Percentiles rank a stretch among this genome's conserved stretches.
Evolutionary conservation across 2,329 filamentous ascomycete species (phyloP).

Genomic region (Ceratocystiopsis sp.): DNA sequence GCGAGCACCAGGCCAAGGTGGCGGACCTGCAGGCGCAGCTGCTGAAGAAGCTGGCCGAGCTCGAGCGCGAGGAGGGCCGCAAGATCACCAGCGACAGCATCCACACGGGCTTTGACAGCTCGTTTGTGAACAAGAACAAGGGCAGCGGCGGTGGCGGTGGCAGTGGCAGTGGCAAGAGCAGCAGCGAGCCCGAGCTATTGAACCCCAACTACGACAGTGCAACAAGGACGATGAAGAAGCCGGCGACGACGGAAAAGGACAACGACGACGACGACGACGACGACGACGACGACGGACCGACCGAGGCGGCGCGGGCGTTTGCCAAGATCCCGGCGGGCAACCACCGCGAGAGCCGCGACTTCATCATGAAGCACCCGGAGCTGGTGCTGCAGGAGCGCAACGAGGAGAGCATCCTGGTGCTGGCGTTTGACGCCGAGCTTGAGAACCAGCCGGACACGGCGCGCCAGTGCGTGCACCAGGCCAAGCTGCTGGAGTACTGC

Average conservation of each 20-base stretch:
- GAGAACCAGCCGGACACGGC: conserved; percentile 60
- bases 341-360: conserved; percentile 56
- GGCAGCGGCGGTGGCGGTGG: conserved; percentile 9
- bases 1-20: conserved; percentile 62
- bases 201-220: conserved; percentile 39
- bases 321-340: conserved; percentile 60
- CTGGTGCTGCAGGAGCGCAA: conserved; percentile 59
- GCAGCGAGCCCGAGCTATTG: conserved; percentile 48
- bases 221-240: background rate
- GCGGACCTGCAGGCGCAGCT: conserved; percentile 61
- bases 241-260: background rate
- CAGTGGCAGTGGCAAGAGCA: conserved; percentile 13
- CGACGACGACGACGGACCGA: conserved; percentile 59
- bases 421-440: conserved; percentile 80
- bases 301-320: conserved; percentile 63
- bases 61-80: conserved; percentile 68
- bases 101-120: conserved; percentile 80
- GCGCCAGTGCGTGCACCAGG: conserved; percentile 83
- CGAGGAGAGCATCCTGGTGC: conserved; percentile 75
- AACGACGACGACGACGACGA: conserved; percentile 36
- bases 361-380: conserved; percentile 60
- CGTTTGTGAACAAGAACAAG: conserved; percentile 52
- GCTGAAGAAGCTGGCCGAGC: conserved; percentile 52
- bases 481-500: conserved; percentile 85
- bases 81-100: conserved; percentile 92